phyloP scores from a whole-genome alignment of 78 protist species.

The Diacronema lutheri region DNA sequence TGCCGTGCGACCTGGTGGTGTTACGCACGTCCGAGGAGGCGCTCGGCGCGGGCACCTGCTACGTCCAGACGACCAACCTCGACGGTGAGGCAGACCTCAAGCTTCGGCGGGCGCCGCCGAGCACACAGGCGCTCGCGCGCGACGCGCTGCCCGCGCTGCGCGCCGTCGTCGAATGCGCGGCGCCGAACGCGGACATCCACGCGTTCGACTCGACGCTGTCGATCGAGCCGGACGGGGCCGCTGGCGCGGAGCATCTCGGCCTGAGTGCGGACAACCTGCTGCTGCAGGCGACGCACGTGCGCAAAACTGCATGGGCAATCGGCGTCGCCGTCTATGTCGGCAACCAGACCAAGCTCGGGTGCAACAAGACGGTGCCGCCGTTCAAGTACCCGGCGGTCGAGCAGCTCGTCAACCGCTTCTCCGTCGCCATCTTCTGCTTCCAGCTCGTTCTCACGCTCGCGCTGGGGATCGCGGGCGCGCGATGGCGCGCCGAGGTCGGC shows the following conservation, averaged over 20 bases:
- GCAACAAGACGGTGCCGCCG: conserved; percentile 63
- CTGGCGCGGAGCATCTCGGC: not conserved
- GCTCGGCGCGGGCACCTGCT: not conserved
- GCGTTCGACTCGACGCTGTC: conserved; percentile 55
- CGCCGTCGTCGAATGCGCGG: conserved; percentile 57
- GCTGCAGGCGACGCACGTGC: conserved; percentile 60
- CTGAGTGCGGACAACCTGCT: conserved; percentile 34
- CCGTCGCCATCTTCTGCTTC: conserved; percentile 56
- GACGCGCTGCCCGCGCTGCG: not conserved
- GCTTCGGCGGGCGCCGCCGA: conserved; percentile 30
- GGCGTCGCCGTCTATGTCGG: conserved; percentile 76
- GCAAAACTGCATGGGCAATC: conserved; percentile 44
- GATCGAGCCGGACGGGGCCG: not conserved
- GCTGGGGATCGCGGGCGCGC: conserved; percentile 62
- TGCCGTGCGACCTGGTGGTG: conserved; percentile 67
- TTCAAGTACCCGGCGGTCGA: conserved; percentile 72
- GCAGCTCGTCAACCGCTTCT: conserved; percentile 40
- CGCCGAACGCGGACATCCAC: conserved; percentile 69
- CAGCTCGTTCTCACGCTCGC: conserved; percentile 53
- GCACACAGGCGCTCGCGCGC: conserved; percentile 5
- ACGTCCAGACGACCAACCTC: conserved; percentile 68
- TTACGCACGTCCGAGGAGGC: conserved; percentile 55
- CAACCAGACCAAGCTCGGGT: conserved; percentile 73
- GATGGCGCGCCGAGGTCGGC: not conserved
- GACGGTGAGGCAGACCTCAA: conserved; percentile 89